Evolutionary conservation across 805 yeast species (phyloP), one percentile per base, ranked within the genome.

Genomic region (Saccharomyces eubayanus): DNA sequence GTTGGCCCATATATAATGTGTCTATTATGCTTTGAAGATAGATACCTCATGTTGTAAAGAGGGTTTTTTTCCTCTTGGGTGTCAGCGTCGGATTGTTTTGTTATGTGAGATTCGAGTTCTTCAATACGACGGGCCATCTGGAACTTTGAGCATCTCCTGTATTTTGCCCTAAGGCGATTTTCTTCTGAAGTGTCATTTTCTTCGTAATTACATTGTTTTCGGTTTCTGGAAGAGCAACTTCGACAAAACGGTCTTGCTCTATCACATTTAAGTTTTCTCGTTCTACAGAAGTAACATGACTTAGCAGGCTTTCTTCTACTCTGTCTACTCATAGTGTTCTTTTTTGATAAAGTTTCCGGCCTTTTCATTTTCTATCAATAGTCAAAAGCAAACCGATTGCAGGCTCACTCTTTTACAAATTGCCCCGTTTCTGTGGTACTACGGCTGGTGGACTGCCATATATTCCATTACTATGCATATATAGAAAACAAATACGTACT

Each of bases 1-100:
- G 55, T 53, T 12, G 55, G 46, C 3, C 55, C 55, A 41, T 50
- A 53, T 5, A 41, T 21, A n/a, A 53, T 31, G 30, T 46, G 51
- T 20, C 55, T 46, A 14, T 49, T 47, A 46, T 50, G 47, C 41
- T 53, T 50, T 3, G 51, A 47, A 28, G 53, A 50, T 21, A 47
- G 20, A 27, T 53, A 53, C 14, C 46, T 47, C 10, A 52, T 28
- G 24, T 46, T 43, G 27, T 28, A 12, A 16, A 52, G 36, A 30
- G 54, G 51, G 20, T 52, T 52, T 9, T 31, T 9, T 31, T n/a
- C 41, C 14, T n/a, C 9, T 2, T 31, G 41, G 8, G 14, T 47
- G 16, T 30, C 14, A 14, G 28, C 8, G 27, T 30, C 14, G 24
- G 27, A 6, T 6, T 21, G n/a, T 47, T 28, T 30, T 48, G 28